Base-by-base conservation (phyloP, 2,329 filamentous ascomycete genomes). In the Diaporthe humulicola region DNA sequence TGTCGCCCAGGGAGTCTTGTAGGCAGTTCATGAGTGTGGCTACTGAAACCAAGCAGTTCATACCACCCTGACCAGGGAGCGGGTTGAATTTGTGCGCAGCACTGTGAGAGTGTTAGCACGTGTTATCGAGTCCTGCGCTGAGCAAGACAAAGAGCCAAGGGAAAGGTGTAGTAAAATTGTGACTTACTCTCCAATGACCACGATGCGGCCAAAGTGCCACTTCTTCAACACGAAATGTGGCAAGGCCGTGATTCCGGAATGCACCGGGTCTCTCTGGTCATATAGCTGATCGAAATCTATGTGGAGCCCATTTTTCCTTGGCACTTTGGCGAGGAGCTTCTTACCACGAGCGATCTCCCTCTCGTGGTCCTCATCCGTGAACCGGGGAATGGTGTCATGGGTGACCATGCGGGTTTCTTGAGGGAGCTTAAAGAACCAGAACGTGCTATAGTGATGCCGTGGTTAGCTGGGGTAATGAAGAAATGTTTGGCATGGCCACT, bases 181-280 rank as follows among this genome's bases (percentile, higher is more conserved):
- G 22, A 54, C 64, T 1, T 54, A 69, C 64, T 84, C 83, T 14
- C 83, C 83, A 2, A 84, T 74, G 3, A 77, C 76, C 1, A 83
- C 74, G 9, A 83, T 81, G 9, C 82, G 77, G 12, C 78, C 71
- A 66, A 79, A 82, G 70, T 79, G 79, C 83, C 83, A 84, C 56
- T 80, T 80, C 45, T 82, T 77, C 36, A 77, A 82, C 1, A 82
- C 79, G 22, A 80, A 73, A 50, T 84, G 82, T 22, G 82, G 83
- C 2, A 85, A 66, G 0, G 82, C 77, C 3, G 81, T 82, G 28
- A 87, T 76, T 0, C 79, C 80, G 7, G 80, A 80, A 1, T 77
- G 77, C 19, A 70, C 61, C 3, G 45, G 45, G 17, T 54, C 30
- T 28, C 64, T 54, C 45, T 25, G 22, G n/a, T 56, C 25, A 4